A percentile compares a stretch with the other conserved stretches of the same genome.
Evolutionary conservation across 805 yeast genomes (phyloP).

Genomic region (Metschnikowia dekortorum): DNA sequence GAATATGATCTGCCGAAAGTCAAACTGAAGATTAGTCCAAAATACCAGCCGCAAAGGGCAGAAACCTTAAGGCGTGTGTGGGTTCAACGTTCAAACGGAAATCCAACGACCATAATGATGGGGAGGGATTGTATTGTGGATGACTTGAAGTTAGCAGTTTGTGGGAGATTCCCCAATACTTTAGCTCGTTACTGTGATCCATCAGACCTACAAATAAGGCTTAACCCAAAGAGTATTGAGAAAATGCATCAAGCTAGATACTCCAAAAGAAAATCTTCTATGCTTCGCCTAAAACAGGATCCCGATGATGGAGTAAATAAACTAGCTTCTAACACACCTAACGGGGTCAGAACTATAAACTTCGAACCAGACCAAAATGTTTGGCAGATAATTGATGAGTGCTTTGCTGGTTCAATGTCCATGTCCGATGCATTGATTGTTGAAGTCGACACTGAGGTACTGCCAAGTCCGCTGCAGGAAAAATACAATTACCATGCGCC

Average conservation of each 20-base stretch:
- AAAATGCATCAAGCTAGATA: slow-evolving; percentile 1
- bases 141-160: slow-evolving; percentile 67
- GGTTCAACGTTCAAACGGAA: slow-evolving; percentile 47
- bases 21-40: background rate
- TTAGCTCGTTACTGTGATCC: slow-evolving; percentile 61
- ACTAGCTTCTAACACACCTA: background rate
- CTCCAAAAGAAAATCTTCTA: slow-evolving; percentile 5
- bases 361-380: slow-evolving; percentile 62
- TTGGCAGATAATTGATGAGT: slow-evolving; percentile 53
- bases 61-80: slow-evolving; percentile 40
- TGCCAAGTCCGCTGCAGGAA: background rate
- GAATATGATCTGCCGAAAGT: slow-evolving; percentile 1
- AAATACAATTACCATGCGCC: background rate
- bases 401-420: slow-evolving; percentile 64
- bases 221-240: slow-evolving; percentile 2
- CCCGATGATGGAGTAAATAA: slow-evolving; percentile 2
- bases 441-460: slow-evolving; percentile 24
- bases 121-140: slow-evolving; percentile 66
- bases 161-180: slow-evolving; percentile 64
- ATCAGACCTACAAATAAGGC: slow-evolving; percentile 49
- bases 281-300: slow-evolving; percentile 8
- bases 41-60: background rate
- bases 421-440: slow-evolving; percentile 62
- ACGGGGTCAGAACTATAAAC: background rate
- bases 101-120: slow-evolving; percentile 68